Evolutionary conservation across 2,329 filamentous ascomycete genomes (phyloP), one percentile per base, ranked within the genome.

Genomic region (Colletotrichum gloeosporioides): DNA sequence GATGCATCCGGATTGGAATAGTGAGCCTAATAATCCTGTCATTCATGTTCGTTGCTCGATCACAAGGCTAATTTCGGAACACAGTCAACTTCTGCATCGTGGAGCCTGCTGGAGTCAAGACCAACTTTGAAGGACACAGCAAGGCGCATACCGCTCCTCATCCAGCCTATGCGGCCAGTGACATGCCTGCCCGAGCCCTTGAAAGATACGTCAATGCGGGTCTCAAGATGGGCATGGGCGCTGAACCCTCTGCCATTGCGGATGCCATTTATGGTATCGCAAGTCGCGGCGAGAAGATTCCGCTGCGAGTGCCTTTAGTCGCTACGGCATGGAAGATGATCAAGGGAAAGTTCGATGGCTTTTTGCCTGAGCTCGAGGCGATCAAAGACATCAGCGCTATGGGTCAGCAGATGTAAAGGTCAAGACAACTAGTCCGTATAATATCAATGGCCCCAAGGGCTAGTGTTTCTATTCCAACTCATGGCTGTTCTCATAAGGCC

Each of bases 241-340:
- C 84, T 4, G 82, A 84, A 12, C 80, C 85, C 4, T 80, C 80
- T 27, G 79, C 75, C 13, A 78, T 88, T 2, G 85, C 84, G 0
- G 80, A 80, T n/a, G 83, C 83, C 9, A 82, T 89, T 39, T 85
- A 84, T 53, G 34, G 70, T 3, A 53, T 87, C 29, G 84, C 83
- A 0, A 84, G 79, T 53, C 79, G 81, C 0, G 84, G 83, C 1
- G 63, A 82, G 55, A 76, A 79, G 9, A 82, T 88, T 22, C 87
- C 87, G 4, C 78, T 89, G 49, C 82, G 86, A 6, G 78, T 88
- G 34, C 86, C 87, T 3, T 78, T 89, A 1, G 87, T 87, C 5
- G 74, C 81, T 12, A 85, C 86, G 67, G 79, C 85, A 16, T 87
- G 82, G 79, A 78, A 80, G 9, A 79, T 85, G 69, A 80, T 86